Base-by-base conservation (phyloP, 192 early-diverging fungal species). In the Coemansia sp. region DNA sequence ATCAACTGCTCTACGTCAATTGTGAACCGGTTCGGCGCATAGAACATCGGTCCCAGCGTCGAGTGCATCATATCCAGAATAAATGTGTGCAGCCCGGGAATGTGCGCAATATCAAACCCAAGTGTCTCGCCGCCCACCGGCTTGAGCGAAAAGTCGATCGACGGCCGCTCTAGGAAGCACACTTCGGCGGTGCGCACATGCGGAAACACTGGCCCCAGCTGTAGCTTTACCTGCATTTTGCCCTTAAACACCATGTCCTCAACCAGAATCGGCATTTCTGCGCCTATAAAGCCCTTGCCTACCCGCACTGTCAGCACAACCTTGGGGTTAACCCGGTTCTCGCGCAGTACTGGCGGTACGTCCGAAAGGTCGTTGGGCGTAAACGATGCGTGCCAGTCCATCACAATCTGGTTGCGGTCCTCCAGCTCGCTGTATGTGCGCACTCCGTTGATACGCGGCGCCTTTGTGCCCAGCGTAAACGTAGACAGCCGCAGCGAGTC, bases 381-480 rank as follows among this genome's bases (percentile, higher is more conserved):
- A 70, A 95, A 95, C 47, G 87, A 85, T 12, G 93, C 77, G 60
- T 89, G 90, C 90, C 88, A 94, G 80, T 96, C 93, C 93, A 96
- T 95, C 49, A 90, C 73, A 28, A 83, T 80, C 76, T 90, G 87
- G 68, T 92, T 88, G 58, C 91, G 89, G 56, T 87, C 85, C 66
- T 81, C 71, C 51, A 71, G 67, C 71, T 86, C 86, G 57, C 88
- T 86, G 58, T 86, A 88, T 1, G 87, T 86, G 56, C 86, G 88
- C 48, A 93, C 83, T 17, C 82, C 82, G 61, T 90, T 85, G 25
- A 93, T 85, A 6, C 81, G 81, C 36, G 88, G 87, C 23, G 88
- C 84, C 75, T 92, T 91, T 1, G 88, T 89, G 44, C 90, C 90
- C 61, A 92, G 74, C 25, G 90, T 92, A 49, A 92, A 92, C 24